Base-by-base conservation (phyloP, 2,329 filamentous ascomycete species). In the Aschersonia sp. region DNA sequence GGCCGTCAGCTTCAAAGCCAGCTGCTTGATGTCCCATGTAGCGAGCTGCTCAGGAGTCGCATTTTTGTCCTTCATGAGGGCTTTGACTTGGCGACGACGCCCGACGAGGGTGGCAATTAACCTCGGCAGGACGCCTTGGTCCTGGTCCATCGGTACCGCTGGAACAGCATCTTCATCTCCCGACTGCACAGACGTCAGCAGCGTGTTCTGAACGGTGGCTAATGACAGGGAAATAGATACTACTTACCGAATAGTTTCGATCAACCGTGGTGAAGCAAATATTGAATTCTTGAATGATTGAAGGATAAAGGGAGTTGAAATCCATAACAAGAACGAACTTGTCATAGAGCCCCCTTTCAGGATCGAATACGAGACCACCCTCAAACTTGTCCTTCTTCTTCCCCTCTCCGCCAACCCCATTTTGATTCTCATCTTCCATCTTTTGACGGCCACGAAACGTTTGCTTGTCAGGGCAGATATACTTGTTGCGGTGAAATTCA, bases 341-440 rank as follows among this genome's bases (percentile, higher is more conserved):
- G 74, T 98, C 92, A 61, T 98, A 98, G 5, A 98, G 76, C 14
- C 94, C 92, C 65, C 90, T 95, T 63, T 97, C 89, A 5, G 92
- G 92, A 63, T 98, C 92, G 57, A 98, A 97, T 49, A 98, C 92
- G 32, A 98, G 80, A 73, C 94, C 92, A 61, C 92, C 92, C 70
- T 98, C 97, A 72, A 84, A 98, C 66, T 97, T 98, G 68, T 98
- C 94, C 65, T 95, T 98, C 73, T 97, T 98, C 69, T 95, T 98
- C 50, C 76, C 78, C 52, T 87, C 85, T 7, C 73, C 78, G 11
- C 64, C 73, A 29, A 83, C 84, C 44, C 86, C 84, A 6, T 84
- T 81, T 22, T 72, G 51, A 45, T 73, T 71, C 51, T 87, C 84
- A 46, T 89, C 86, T 48, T 87, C 84, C 12, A 68, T 67, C 57